Percentiles rank a stretch among this genome's conserved stretches.
Evolutionary conservation across 306 rosid species (phyloP).

Genomic region (Elaeagnus macrophylla): DNA sequence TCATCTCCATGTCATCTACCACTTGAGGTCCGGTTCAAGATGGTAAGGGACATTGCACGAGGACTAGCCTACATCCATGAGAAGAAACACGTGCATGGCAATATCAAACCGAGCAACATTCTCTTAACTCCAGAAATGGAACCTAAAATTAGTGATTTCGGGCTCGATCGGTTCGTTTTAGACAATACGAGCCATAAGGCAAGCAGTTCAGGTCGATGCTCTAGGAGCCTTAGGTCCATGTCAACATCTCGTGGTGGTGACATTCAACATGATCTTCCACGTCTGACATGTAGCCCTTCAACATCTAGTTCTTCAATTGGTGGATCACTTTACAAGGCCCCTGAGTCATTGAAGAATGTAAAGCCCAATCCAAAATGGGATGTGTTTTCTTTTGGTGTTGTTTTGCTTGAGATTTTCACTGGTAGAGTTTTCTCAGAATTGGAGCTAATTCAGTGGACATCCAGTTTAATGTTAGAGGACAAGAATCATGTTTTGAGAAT

Average conservation of each 20-base stretch:
- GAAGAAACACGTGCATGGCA: slow-evolving; percentile 81
- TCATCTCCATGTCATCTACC: slow-evolving; percentile 46
- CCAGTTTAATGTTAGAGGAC: slow-evolving; percentile 41
- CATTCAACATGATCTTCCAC: slow-evolving; percentile 16
- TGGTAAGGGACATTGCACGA: slow-evolving; percentile 67
- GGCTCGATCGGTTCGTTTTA: slow-evolving; percentile 45
- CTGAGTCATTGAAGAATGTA: slow-evolving; percentile 52
- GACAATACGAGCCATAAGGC: slow-evolving; percentile 24
- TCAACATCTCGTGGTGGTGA: slow-evolving; percentile 9
- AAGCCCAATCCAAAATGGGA: slow-evolving; percentile 69
- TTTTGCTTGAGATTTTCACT: slow-evolving; percentile 62
- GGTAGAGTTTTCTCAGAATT: slow-evolving; percentile 51
- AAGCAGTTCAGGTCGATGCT: slow-evolving; percentile 34
- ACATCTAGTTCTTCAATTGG: slow-evolving; percentile 12
- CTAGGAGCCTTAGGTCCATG: slow-evolving; percentile 22
- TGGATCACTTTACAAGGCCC: slow-evolving; percentile 54
- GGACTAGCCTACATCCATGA: slow-evolving; percentile 75
- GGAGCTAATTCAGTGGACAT: slow-evolving; percentile 50
- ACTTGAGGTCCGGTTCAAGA: slow-evolving; percentile 50
- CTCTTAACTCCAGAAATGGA: slow-evolving; percentile 57
- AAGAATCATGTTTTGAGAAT: slow-evolving; percentile 41
- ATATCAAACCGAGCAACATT: slow-evolving; percentile 67
- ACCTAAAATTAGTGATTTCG: slow-evolving; percentile 63
- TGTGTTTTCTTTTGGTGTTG: slow-evolving; percentile 79
- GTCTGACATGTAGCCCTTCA: slow-evolving; percentile 32